Evolutionary conservation across 2,329 filamentous ascomycete species (phyloP).

Genomic region (Penicillium carneum): DNA sequence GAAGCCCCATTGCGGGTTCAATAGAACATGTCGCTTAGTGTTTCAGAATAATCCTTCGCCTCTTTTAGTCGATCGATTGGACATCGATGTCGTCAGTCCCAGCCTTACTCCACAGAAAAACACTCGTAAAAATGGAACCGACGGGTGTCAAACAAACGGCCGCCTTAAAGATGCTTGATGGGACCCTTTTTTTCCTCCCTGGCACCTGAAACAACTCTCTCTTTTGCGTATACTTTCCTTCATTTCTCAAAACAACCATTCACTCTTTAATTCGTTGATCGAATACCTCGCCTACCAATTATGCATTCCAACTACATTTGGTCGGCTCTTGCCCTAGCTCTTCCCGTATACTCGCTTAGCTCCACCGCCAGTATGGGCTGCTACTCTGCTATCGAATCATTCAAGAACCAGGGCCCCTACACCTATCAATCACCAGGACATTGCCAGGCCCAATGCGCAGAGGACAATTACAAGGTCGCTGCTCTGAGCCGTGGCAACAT

Average conservation of each 20-base stretch:
- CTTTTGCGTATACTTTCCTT: conserved; percentile 10
- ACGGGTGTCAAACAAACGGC: conserved; percentile 9
- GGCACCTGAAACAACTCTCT: neutral
- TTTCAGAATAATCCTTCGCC: conserved; percentile 21
- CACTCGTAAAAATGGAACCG: conserved; percentile 18
- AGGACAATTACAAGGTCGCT: conserved; percentile 24
- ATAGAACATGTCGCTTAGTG: conserved; percentile 21
- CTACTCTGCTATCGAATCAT: conserved; percentile 23
- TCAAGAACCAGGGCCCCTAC: conserved; percentile 20
- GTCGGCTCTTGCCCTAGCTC: conserved; percentile 25
- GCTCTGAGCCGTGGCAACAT: conserved; percentile 29
- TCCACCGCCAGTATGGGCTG: conserved; percentile 26
- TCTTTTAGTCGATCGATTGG: neutral
- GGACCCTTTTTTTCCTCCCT: conserved; percentile 2
- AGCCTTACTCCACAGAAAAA: conserved; percentile 26
- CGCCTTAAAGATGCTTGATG: conserved; percentile 16
- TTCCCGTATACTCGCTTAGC: conserved; percentile 17
- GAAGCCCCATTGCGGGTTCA: conserved; percentile 7
- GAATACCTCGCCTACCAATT: conserved; percentile 8
- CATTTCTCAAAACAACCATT: neutral
- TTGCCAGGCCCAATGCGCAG: conserved; percentile 30
- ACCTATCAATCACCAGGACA: conserved; percentile 22
- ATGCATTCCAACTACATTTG: conserved; percentile 26
- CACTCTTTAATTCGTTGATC: conserved; percentile 9
- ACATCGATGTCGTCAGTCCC: conserved; percentile 13